Base-by-base conservation (phyloP, 495 filamentous ascomycete genomes). In the Neurospora hispaniola region DNA sequence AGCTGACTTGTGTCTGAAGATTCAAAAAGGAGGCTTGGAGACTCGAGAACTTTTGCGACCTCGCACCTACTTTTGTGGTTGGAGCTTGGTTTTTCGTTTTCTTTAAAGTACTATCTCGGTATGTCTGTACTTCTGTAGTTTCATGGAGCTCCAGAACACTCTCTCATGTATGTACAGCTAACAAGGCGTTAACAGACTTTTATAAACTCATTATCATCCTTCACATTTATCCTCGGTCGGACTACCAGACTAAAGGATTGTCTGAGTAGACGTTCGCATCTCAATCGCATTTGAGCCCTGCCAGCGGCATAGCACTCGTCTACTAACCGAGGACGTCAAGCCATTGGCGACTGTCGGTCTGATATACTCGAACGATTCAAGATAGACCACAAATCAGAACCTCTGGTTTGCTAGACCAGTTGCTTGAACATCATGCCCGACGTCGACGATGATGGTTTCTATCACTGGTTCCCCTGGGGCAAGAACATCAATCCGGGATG, bases 381-480 rank as follows among this genome's bases (percentile, higher is more conserved):
- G 23, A 62, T 31, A 62, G 54, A 31, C 54, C 5, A 8, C 12
- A 62, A 27, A 62, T 12, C 48, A 16, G 16, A 62, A 14, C 54
- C 6, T 31, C 54, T 62, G 54, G 11, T 16, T 16, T 62, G 31
- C 11, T 31, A 16, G 54, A 62, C 23, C 54, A 62, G 54, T 31
- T 31, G 5, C 54, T 38, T n/a, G 16, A n/a, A 43, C 41, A 48
- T 71, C 38, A 80, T 80, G 75, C 70, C 77, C 59, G 73, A 76
- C 59, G 69, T 73, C 39, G 74, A 69, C n/a, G 18, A 18, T 74
- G 10, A 69, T 43, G 14, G 70, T 73, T 62, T 62, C 23, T 62
- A 62, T 11, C 20, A 62, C 11, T 85, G 83, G 83, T 85, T 86
- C 74, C 80, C 83, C 35, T 78, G 70, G 39, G 81, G 78, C 39